Percentiles rank a stretch among this genome's conserved stretches.
These are phyloP conservation scores for Cyberlindnera euphorbiiphila DNA, from an alignment of 805 yeast genomes.

Conservation along the genomic window DNA sequence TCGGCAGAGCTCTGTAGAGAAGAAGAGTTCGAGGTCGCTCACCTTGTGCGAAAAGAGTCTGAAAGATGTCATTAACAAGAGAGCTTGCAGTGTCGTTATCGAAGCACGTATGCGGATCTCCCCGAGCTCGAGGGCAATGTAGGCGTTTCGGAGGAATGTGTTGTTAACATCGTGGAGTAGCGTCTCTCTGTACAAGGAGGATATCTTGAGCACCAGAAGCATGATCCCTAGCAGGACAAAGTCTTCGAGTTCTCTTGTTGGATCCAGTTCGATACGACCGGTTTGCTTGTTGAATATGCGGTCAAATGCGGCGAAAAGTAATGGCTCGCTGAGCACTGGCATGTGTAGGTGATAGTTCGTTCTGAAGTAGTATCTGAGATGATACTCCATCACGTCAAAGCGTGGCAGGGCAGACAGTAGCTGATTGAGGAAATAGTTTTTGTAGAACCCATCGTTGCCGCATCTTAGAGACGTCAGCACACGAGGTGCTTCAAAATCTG, in stretches of 20 bases:
- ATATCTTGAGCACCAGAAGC: conserved; percentile 16
- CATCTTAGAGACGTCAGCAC: conserved; percentile 12
- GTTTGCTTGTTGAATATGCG: conserved; percentile 10
- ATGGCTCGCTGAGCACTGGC: conserved; percentile 12
- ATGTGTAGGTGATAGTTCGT: conserved; percentile 17
- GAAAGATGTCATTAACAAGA: conserved; percentile 18
- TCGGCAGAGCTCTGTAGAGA: conserved; percentile 17
- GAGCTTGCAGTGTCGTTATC: conserved; percentile 17
- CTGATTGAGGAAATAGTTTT: conserved; percentile 11
- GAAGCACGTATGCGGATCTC: conserved; percentile 21
- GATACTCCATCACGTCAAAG: conserved; percentile 11
- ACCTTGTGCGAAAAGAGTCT: conserved; percentile 18
- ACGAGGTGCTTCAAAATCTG: conserved; percentile 12
- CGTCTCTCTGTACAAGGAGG: conserved; percentile 16
- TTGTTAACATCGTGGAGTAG: conserved; percentile 11
- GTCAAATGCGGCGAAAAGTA: conserved; percentile 9
- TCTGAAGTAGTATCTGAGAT: conserved; percentile 14
- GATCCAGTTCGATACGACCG: conserved; percentile 12
- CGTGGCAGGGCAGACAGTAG: conserved; percentile 11
- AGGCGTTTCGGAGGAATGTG: conserved; percentile 14
- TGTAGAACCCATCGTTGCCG: conserved; percentile 12
- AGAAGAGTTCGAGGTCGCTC: conserved; percentile 19
- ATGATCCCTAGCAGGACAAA: conserved; percentile 17
- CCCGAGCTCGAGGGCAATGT: conserved; percentile 21
- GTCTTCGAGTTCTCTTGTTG: conserved; percentile 15